Evolutionary conservation across 2,329 filamentous ascomycete genomes (phyloP), one percentile per base, ranked within the genome.

Genomic region (Curvularia spicifera): DNA sequence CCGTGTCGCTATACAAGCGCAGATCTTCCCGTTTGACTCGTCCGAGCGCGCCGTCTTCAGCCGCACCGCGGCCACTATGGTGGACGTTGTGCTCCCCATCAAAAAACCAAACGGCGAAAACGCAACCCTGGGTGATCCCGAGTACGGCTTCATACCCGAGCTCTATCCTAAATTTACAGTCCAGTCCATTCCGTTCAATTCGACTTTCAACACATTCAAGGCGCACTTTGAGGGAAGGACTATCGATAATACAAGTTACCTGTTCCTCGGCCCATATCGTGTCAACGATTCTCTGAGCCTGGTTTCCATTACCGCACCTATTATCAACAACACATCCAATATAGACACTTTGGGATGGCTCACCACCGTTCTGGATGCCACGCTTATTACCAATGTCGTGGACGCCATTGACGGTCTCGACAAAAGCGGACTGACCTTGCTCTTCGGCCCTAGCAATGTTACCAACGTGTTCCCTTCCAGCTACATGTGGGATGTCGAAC

Each of bases 131-230:
- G 87, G 89, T 48, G 85, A 91, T 62, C 28, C 56, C 0, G 79
- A 79, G 4, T 77, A 82, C n/a, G 91, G 91, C 39, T 96, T 89
- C 64, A 90, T 92, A 10, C 81, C 87, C 0, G 75, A 78, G 2
- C 82, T 96, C 2, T 96, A 92, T 70, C 93, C 93, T 0, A 93
- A 93, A 66, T 83, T 96, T 57, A 91, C 88, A 0, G 91, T 91
- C 69, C 67, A 72, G 12, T 61, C 74, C 1, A 73, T 75, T 12
- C 59, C 64, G 1, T 59, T 73, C 47, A 78, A 79, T 60, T 35
- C 51, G 5, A 58, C 62, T 1, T 68, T 60, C 57, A 76, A 78
- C 63, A 65, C 48, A 40, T 78, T 76, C 9, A 74, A 71, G 49
- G 83, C 81, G 3, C 71, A 71, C 3, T 82, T 78, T 53, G 65